Base-by-base conservation (phyloP, 768 basidiomycete genomes). In the Lactarius quietus region DNA sequence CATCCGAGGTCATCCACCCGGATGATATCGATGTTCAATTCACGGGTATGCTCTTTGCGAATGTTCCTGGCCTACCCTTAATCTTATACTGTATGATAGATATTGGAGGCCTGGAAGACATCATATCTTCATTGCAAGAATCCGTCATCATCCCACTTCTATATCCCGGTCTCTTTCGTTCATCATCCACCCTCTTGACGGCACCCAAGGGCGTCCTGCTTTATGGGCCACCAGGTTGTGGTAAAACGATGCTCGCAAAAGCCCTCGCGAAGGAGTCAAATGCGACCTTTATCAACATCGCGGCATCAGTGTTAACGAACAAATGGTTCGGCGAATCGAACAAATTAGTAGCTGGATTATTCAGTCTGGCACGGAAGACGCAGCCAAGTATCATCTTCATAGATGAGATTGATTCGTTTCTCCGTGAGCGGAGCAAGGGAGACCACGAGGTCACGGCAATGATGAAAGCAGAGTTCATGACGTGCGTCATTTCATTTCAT, bases 201-300 rank as follows among this genome's bases (percentile, higher is more conserved):
- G 93, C 97, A 6, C 97, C 97, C 0, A 98, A 98, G 74, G 97
- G 97, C 15, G 96, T 98, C 10, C 82, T 98, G 20, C 84, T 99
- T 23, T 96, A 92, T 71, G 97, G 97, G 0, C 97, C 95, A 48
- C 97, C 97, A 1, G 96, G 97, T 7, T 99, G 97, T 69, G 97
- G 97, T 29, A 99, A 99, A 80, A 98, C 97, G 1, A 95, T 99
- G 94, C 83, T 99, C n/a, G 97, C 97, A 1, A 96, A 96, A 74
- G 96, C 96, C 2, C 83, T 99, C 9, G 97, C 97, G 15, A 97
- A 96, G 74, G 95, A 99, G 79, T 93, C 91, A 3, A 92, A 93
- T 20, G 97, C 97, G 8, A 96, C 95, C 0, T 99, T 99, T 74
- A 96, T 98, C 78, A 93, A 93, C 74, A 83, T 93, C 65, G 84